phyloP scores from a whole-genome alignment of 306 rosid genomes.

The Quercus berberidifolia region DNA sequence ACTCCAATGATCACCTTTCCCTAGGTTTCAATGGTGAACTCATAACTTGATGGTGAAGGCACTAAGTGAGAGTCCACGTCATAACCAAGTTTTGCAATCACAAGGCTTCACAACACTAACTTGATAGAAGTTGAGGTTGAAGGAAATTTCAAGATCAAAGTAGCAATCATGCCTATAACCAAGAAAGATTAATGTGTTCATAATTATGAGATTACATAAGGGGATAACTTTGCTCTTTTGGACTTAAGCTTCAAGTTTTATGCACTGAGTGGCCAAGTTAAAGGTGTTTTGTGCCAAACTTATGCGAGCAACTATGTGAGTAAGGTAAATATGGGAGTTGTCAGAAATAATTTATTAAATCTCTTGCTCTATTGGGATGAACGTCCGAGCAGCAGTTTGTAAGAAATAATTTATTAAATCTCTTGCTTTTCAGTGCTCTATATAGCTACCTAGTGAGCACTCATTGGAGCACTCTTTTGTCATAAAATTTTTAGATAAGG shows the following conservation, averaged over 20 bases:
- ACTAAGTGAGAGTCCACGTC: constrained; percentile 1
- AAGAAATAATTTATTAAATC: constrained; percentile 20
- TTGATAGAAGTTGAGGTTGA: constrained; percentile 19
- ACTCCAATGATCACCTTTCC: constrained; percentile 19
- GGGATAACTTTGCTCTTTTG: constrained; percentile 31
- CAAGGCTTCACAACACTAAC: not conserved
- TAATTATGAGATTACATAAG: constrained; percentile 15
- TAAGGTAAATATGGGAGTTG: constrained; percentile 36
- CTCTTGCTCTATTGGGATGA: constrained; percentile 28
- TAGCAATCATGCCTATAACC: constrained; percentile 15
- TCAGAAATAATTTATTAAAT: constrained; percentile 20
- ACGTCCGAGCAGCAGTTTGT: constrained; percentile 37
- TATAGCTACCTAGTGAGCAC: not conserved
- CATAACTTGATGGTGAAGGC: not conserved
- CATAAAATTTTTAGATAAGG: not conserved
- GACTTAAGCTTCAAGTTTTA: constrained; percentile 32
- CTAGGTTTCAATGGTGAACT: constrained; percentile 9
- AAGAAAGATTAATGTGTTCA: constrained; percentile 9
- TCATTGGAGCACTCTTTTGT: not conserved
- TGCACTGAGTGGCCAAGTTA: constrained; percentile 16
- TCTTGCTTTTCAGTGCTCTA: not conserved
- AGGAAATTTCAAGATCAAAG: constrained; percentile 23
- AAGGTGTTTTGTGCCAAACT: constrained; percentile 30
- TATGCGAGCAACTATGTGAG: constrained; percentile 23
- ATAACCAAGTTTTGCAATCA: not conserved